Conservation (phyloP, 2,329 filamentous ascomycete species). For the Phaeosphaeria sp. region DNA sequence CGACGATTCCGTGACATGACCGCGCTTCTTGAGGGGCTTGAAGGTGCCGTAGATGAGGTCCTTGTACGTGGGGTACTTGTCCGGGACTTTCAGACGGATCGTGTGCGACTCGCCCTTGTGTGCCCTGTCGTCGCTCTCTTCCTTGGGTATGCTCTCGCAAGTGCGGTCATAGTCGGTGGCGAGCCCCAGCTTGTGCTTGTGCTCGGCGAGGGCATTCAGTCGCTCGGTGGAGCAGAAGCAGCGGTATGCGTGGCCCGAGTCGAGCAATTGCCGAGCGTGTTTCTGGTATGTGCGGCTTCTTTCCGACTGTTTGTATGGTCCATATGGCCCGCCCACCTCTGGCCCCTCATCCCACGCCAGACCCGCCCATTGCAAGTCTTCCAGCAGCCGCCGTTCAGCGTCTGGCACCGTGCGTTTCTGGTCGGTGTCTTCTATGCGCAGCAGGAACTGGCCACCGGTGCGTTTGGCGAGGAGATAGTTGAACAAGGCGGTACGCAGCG, state of each 20-base stretch:
- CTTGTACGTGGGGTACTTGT: conserved; percentile 67
- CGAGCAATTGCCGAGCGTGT: conserved; percentile 73
- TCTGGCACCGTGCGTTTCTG: conserved; percentile 82
- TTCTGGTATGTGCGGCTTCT: conserved; percentile 74
- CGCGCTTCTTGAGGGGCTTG: conserved; percentile 41
- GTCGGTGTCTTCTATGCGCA: conserved; percentile 95
- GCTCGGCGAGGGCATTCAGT: conserved; percentile 69
- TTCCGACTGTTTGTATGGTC: conserved; percentile 89
- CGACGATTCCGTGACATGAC: conserved; percentile 51
- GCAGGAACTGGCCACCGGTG: conserved; percentile 86
- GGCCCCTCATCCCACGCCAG: conserved; percentile 95
- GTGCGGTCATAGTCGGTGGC: conserved; percentile 72
- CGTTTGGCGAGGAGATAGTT: conserved; percentile 90
- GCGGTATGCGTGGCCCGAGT: conserved; percentile 79
- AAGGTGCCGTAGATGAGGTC: conserved; percentile 79
- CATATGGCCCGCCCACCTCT: conserved; percentile 77
- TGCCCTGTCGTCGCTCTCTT: conserved; percentile 75
- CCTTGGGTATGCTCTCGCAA: conserved; percentile 70
- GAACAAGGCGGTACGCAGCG: conserved; percentile 90
- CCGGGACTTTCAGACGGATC: conserved; percentile 73
- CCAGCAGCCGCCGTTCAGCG: conserved; percentile 77
- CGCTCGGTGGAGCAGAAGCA: conserved; percentile 86
- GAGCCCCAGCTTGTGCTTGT: conserved; percentile 65
- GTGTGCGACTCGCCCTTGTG: conserved; percentile 73
- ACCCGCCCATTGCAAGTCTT: conserved; percentile 87